These are phyloP conservation scores for Xerocomellus intermedius DNA, from an alignment of 768 basidiomycete species.

Conservation along the genomic window DNA sequence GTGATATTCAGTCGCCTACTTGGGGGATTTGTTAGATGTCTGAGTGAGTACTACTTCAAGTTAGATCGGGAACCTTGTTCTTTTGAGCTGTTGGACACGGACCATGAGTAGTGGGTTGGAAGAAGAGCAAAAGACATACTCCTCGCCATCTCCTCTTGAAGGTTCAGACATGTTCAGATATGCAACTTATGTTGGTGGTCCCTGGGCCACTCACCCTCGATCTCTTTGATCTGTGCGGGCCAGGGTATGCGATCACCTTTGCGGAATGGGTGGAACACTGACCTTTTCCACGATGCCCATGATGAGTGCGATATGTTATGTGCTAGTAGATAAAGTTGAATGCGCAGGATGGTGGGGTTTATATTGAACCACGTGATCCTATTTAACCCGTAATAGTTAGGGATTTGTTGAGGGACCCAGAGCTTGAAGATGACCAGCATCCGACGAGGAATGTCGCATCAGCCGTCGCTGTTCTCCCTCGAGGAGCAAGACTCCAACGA, in stretches of 20 bases:
- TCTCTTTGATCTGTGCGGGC: conserved; percentile 80
- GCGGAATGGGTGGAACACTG: conserved; percentile 5
- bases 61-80: conserved; percentile 69
- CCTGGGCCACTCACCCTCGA: conserved; percentile 70
- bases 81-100: conserved; percentile 69
- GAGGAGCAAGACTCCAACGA: conserved; percentile 52
- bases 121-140: conserved; percentile 56
- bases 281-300: conserved; percentile 98
- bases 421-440: conserved; percentile 19
- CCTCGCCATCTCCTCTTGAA: conserved; percentile 92
- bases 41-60: not conserved
- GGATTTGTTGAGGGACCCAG: not conserved
- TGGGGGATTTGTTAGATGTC: conserved; percentile 12
- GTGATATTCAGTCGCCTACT: conserved; percentile 90
- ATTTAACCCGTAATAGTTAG: not conserved
- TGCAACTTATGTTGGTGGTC: not conserved
- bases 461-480: conserved; percentile 67
- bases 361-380: conserved; percentile 10
- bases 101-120: not conserved
- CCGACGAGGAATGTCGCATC: conserved; percentile 41
- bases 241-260: conserved; percentile 3
- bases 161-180: conserved; percentile 9
- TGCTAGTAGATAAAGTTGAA: not conserved
- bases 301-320: conserved; percentile 23
- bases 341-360: not conserved